These are phyloP conservation scores for Ogataea allantospora DNA, from an alignment of 805 yeast genomes.

Conservation along the genomic window DNA sequence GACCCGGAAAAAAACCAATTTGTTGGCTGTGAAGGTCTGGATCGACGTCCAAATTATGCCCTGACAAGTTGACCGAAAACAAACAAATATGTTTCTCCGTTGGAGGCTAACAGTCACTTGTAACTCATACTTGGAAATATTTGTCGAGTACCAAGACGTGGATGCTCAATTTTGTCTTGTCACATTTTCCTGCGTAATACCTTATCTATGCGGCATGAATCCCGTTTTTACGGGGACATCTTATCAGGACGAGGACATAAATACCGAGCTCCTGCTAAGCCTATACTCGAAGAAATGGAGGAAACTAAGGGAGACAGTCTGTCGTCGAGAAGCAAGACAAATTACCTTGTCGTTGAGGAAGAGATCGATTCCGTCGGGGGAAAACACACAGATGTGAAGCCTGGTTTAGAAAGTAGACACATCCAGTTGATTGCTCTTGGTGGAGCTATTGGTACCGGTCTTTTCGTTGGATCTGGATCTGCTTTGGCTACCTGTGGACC, in stretches of 20 bases:
- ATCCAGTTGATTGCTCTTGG: slow-evolving; percentile 68
- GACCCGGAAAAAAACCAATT: too few species aligned
- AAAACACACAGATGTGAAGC: slow-evolving; percentile 27
- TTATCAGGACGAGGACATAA: neutral
- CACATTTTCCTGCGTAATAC: too few species aligned
- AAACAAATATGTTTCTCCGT: too few species aligned
- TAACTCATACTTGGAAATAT: too few species aligned
- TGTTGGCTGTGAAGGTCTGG: too few species aligned
- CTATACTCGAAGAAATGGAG: neutral
- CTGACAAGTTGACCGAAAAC: too few species aligned
- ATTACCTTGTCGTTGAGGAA: slow-evolving; percentile 1
- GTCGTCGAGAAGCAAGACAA: slow-evolving; percentile 2
- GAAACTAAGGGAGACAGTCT: neutral
- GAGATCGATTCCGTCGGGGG: slow-evolving; percentile 5
- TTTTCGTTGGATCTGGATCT: slow-evolving; percentile 48
- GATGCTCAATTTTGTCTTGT: too few species aligned
- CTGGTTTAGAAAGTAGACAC: slow-evolving; percentile 45
- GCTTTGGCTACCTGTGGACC: slow-evolving; percentile 34
- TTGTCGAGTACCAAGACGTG: too few species aligned
- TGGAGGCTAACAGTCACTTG: too few species aligned
- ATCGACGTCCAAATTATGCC: too few species aligned
- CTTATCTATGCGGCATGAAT: neutral
- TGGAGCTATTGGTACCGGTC: slow-evolving; percentile 66
- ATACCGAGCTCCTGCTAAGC: neutral
- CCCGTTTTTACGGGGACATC: neutral